phyloP scores from a whole-genome alignment of 2,329 filamentous ascomycete genomes.

The Zymoseptoria tritici region DNA sequence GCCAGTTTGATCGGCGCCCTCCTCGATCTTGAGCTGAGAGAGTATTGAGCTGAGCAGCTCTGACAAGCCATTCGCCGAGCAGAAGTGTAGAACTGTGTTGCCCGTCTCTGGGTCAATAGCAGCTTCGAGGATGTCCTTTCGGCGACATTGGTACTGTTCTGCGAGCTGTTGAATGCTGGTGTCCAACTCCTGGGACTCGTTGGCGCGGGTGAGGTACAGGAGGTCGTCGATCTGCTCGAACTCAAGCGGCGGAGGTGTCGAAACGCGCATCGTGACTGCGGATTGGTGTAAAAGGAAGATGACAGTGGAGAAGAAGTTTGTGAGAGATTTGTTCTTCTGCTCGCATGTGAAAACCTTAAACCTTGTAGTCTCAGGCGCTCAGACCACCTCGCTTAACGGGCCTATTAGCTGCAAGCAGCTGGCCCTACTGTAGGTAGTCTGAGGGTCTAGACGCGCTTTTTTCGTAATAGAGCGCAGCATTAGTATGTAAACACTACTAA shows the following conservation, averaged over 20 bases:
- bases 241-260: slow-evolving; percentile 38
- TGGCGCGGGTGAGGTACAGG: slow-evolving; percentile 74
- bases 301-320: not conserved
- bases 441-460: no score
- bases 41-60: slow-evolving; percentile 21
- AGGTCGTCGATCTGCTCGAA: slow-evolving; percentile 87
- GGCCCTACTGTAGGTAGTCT: no score
- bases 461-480: no score
- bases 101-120: slow-evolving; percentile 69
- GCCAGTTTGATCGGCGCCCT: not conserved
- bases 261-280: slow-evolving; percentile 6
- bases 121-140: slow-evolving; percentile 58
- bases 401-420: no score
- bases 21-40: slow-evolving; percentile 6
- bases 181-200: slow-evolving; percentile 64
- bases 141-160: slow-evolving; percentile 51
- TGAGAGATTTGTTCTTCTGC: not conserved
- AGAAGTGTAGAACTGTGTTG: slow-evolving; percentile 80
- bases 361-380: no score
- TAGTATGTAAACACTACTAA: no score
- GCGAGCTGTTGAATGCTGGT: slow-evolving; percentile 53
- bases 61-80: slow-evolving; percentile 78
- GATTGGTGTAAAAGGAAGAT: not conserved
- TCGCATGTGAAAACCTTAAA: not conserved
- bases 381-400: no score